These are phyloP conservation scores for Oenanthe sinensis DNA, from an alignment of 129 eudicot species.

Conservation along the genomic window DNA sequence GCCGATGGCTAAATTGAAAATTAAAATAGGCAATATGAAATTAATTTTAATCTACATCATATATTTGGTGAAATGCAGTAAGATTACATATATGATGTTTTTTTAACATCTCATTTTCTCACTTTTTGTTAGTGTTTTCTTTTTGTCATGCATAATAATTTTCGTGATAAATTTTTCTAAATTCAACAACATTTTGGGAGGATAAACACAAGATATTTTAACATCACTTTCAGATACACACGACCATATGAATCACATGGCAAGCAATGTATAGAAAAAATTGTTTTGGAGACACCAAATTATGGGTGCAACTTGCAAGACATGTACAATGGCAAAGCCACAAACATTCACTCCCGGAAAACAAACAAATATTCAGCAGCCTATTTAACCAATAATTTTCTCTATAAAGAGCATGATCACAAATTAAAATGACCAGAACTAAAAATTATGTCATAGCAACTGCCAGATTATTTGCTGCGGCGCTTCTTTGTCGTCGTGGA, in stretches of 20 bases:
- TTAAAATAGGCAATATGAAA: too few species aligned
- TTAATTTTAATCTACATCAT: too few species aligned
- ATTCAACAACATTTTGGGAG: too few species aligned
- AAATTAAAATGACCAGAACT: background rate
- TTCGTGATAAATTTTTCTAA: too few species aligned
- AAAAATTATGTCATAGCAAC: slow-evolving; percentile 46
- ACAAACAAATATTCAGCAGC: background rate
- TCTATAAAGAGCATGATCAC: slow-evolving; percentile 1
- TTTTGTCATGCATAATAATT: too few species aligned
- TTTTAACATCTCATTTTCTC: too few species aligned
- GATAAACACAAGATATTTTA: too few species aligned
- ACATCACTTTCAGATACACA: too few species aligned
- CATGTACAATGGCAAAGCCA: slow-evolving; percentile 59
- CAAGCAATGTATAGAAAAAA: background rate
- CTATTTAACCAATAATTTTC: background rate
- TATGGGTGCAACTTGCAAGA: slow-evolving; percentile 22
- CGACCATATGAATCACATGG: background rate
- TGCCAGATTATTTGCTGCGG: slow-evolving; percentile 55
- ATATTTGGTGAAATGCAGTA: too few species aligned
- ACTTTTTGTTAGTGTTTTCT: too few species aligned
- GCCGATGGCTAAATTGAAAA: too few species aligned
- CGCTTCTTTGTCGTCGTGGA: slow-evolving; percentile 79
- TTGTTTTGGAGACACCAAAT: slow-evolving; percentile 7
- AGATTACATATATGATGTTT: too few species aligned
- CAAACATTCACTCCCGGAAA: slow-evolving; percentile 3